phyloP scores from a whole-genome alignment of 768 basidiomycete species.

The Phaffia australis region DNA sequence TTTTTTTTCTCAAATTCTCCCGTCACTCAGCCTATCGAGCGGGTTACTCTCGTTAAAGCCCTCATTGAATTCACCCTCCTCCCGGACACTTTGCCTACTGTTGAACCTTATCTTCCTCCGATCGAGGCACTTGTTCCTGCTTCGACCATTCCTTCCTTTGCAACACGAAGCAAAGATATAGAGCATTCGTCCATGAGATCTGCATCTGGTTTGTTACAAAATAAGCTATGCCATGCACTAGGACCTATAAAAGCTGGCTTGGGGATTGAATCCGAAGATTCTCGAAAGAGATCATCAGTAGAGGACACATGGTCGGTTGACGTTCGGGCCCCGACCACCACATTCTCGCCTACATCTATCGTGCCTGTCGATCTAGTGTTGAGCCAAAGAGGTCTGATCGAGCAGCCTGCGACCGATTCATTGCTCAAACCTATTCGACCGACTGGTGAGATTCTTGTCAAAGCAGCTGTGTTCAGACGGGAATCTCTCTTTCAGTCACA shows the following conservation, averaged over 20 bases:
- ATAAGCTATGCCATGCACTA: conserved; percentile 14
- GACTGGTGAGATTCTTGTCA: conserved; percentile 15
- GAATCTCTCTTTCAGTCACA: conserved; percentile 23
- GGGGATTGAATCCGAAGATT: neutral
- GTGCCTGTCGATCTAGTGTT: conserved; percentile 18
- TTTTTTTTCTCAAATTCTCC: too few relatives aligned
- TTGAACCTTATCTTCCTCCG: conserved; percentile 10
- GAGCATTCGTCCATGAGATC: neutral
- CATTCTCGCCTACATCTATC: conserved; percentile 25
- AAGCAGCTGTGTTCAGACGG: conserved; percentile 18
- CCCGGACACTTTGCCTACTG: conserved; percentile 16
- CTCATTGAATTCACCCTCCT: conserved; percentile 19
- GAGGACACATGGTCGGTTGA: conserved; percentile 17
- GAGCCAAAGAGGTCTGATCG: too few relatives aligned
- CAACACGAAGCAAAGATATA: neutral
- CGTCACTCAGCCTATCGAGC: neutral
- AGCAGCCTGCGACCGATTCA: neutral
- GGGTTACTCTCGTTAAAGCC: conserved; percentile 12
- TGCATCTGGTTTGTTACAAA: conserved; percentile 6
- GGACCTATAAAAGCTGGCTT: conserved; percentile 4
- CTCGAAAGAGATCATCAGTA: too few relatives aligned
- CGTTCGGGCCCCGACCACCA: conserved; percentile 18
- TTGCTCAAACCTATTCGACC: neutral
- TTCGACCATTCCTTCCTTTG: neutral
- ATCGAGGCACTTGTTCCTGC: conserved; percentile 20